These are phyloP conservation scores for Acer saccharum DNA, from an alignment of 345 rosid species.

Conservation along the genomic window DNA sequence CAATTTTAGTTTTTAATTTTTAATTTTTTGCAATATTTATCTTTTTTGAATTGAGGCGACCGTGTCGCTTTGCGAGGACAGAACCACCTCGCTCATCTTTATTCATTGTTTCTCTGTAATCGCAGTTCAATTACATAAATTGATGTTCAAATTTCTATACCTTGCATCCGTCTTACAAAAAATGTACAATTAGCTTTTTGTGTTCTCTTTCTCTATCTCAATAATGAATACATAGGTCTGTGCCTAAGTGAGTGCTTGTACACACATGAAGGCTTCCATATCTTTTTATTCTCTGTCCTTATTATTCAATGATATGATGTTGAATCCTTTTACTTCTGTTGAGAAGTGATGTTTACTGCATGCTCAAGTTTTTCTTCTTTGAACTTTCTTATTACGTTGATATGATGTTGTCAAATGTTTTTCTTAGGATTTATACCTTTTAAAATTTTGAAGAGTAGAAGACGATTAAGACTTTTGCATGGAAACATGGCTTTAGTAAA, in stretches of 20 bases:
- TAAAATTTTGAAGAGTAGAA: neutral
- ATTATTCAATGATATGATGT: neutral
- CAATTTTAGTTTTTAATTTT: too few relatives aligned
- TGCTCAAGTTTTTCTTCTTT: neutral
- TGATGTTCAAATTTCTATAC: neutral
- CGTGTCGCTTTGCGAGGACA: too few relatives aligned
- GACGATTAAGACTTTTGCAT: neutral
- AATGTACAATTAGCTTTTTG: neutral
- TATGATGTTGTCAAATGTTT: neutral
- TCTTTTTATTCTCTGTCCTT: neutral
- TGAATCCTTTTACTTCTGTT: neutral
- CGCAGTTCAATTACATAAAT: neutral
- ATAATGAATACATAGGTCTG: neutral
- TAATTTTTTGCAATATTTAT: too few relatives aligned
- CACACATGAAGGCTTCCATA: neutral
- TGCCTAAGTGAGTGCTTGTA: neutral
- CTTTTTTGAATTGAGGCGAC: too few relatives aligned
- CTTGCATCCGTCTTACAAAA: neutral
- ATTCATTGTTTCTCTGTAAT: neutral
- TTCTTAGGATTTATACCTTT: neutral
- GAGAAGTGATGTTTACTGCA: neutral
- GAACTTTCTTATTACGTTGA: conserved; percentile 3
- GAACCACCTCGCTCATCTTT: too few relatives aligned
- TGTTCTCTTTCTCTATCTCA: neutral
- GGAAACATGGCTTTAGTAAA: neutral